Evolutionary conservation across 768 basidiomycete species (phyloP), one percentile per base, ranked within the genome.

Genomic region (Galerina marginata): DNA sequence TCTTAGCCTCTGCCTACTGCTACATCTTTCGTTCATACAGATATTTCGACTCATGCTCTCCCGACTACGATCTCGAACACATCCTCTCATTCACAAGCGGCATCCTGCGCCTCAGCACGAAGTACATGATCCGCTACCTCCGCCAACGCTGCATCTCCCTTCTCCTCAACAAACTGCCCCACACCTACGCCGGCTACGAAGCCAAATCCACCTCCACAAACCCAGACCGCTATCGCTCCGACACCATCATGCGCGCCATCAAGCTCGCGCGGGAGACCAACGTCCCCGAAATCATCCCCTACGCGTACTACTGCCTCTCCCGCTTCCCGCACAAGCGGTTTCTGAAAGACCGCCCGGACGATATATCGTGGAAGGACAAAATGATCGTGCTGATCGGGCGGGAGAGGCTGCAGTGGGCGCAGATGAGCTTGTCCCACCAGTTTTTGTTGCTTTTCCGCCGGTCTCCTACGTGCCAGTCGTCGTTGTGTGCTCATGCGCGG

Each of bases 91-190:
- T 81, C 59, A 70, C 84, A 15, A 72, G 80, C 1, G 86, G 85
- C 9, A 84, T 88, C 55, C 75, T 89, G 1, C 83, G 84, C n/a
- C 74, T 89, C n/a, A 77, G 83, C 63, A 86, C 85, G 29, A 89
- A 89, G 67, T 89, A 89, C 60, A 71, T 86, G 67, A 79, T 88
- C 29, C 71, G 75, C 2, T 75, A 80, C 53, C 77, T 88, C 12
- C 83, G 87, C 12, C 71, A 77, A 36, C 80, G 83, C 20, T 86
- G 84, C 59, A 80, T 86, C 33, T 62, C 76, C 37, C 74, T 86
- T 51, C 76, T 88, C 39, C 73, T 78, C 14, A 58, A 69, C 36
- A 74, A 75, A 29, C 73, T 82, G 44, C 81, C 81, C 9, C 62
- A 71, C 11, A 77, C 78, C 1, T 80, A 79, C 58, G 67, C 71